These are phyloP conservation scores for Talaromyces sp. DNA, from an alignment of 2,329 filamentous ascomycete genomes.

Conservation along the genomic window DNA sequence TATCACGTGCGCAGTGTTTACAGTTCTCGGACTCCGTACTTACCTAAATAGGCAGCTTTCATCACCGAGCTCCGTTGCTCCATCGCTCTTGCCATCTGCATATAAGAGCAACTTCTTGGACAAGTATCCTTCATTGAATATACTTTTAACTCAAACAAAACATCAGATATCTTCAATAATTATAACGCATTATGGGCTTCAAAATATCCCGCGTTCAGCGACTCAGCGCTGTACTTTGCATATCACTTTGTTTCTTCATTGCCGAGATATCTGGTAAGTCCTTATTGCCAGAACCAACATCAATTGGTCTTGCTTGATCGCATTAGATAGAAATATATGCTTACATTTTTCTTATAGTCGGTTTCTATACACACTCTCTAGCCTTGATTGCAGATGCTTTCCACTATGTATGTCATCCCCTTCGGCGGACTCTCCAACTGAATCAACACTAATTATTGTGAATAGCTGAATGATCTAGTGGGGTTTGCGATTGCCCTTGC, in stretches of 20 bases:
- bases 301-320: too few species aligned
- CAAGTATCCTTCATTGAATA: too few species aligned
- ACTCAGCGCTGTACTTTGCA: constrained; percentile 1
- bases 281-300: background rate
- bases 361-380: constrained; percentile 69
- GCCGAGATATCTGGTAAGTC: constrained; percentile 4
- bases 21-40: background rate
- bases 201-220: constrained; percentile 4
- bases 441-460: background rate
- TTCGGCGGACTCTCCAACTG: background rate
- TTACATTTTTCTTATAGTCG: constrained; percentile 47
- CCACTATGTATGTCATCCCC: constrained; percentile 62
- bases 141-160: too few species aligned
- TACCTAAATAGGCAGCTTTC: background rate
- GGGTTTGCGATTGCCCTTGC: constrained; percentile 67
- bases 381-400: constrained; percentile 75
- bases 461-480: constrained; percentile 68
- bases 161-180: too few species aligned
- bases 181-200: background rate
- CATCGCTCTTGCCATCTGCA: background rate
- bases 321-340: too few species aligned
- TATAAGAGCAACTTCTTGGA: background rate
- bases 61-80: background rate
- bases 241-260: constrained; percentile 8
- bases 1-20: too few species aligned